Conservation (phyloP, 306 rosid species). For the Sphenostylis stenocarpa region DNA sequence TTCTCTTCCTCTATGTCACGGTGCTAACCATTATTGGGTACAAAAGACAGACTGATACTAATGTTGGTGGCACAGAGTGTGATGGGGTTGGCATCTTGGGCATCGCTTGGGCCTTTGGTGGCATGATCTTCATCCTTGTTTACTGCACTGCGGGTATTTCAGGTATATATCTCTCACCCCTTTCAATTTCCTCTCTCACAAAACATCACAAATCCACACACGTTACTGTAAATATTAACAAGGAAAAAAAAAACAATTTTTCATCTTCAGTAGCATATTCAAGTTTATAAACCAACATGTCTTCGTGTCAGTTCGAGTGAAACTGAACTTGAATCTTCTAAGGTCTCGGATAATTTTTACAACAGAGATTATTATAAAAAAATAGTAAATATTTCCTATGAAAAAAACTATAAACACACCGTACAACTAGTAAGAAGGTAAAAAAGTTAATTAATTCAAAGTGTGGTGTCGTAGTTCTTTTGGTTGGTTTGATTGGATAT, state of each 20-base stretch:
- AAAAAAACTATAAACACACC: no score
- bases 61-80: slow-evolving; percentile 31
- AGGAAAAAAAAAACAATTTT: no score
- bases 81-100: slow-evolving; percentile 85
- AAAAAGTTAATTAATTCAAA: no score
- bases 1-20: slow-evolving; percentile 84
- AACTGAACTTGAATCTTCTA: no score
- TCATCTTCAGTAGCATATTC: no score
- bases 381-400: no score
- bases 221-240: no score
- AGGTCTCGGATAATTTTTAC: no score
- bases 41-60: slow-evolving; percentile 28
- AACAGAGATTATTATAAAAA: no score
- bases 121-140: slow-evolving; percentile 97
- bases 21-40: slow-evolving; percentile 84
- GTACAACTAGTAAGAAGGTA: not conserved
- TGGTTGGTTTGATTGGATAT: not conserved
- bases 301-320: no score
- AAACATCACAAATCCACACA: not conserved
- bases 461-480: not conserved
- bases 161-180: slow-evolving; percentile 19
- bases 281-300: no score
- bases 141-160: slow-evolving; percentile 95
- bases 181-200: not conserved
- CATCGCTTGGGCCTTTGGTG: slow-evolving; percentile 97